A percentile compares a stretch with the other conserved stretches of the same genome.
Evolutionary conservation across 2,329 filamentous ascomycete genomes (phyloP).

Genomic region (Fusarium sp.): DNA sequence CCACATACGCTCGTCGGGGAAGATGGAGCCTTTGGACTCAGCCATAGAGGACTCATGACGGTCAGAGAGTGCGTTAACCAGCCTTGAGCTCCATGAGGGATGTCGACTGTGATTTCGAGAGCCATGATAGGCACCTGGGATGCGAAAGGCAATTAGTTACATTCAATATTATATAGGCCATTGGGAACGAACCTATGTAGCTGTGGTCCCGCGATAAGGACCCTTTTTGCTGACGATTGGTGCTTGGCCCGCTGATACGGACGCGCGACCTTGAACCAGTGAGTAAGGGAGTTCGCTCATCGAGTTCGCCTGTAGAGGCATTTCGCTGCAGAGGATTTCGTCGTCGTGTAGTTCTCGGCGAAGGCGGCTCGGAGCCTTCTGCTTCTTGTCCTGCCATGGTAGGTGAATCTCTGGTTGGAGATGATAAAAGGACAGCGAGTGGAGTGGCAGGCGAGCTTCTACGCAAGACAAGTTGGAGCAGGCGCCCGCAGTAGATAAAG

Average conservation of each 20-base stretch:
- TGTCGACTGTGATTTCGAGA: constrained; percentile 68
- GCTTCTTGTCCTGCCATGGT: constrained; percentile 52
- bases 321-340: constrained; percentile 46
- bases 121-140: constrained; percentile 55
- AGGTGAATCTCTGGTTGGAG: constrained; percentile 7
- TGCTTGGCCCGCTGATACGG: constrained; percentile 54
- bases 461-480: not conserved
- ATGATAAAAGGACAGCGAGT: not conserved
- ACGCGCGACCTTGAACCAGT: constrained; percentile 58
- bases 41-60: constrained; percentile 67
- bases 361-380: constrained; percentile 52
- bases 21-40: constrained; percentile 75
- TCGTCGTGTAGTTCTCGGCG: constrained; percentile 52
- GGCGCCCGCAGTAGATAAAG: not conserved
- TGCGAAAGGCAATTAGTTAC: constrained; percentile 21
- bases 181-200: constrained; percentile 54
- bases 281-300: constrained; percentile 62
- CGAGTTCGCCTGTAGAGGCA: constrained; percentile 51
- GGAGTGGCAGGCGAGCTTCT: constrained; percentile 11
- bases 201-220: constrained; percentile 59
- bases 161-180: not conserved
- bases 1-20: constrained; percentile 90
- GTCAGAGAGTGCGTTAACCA: constrained; percentile 72
- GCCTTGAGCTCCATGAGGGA: constrained; percentile 70
- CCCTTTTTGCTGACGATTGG: constrained; percentile 45